Percentiles rank a stretch among this genome's conserved stretches.
These are phyloP conservation scores for Juglanconis juglandina DNA, from an alignment of 2,329 filamentous ascomycete species.

Conservation along the genomic window DNA sequence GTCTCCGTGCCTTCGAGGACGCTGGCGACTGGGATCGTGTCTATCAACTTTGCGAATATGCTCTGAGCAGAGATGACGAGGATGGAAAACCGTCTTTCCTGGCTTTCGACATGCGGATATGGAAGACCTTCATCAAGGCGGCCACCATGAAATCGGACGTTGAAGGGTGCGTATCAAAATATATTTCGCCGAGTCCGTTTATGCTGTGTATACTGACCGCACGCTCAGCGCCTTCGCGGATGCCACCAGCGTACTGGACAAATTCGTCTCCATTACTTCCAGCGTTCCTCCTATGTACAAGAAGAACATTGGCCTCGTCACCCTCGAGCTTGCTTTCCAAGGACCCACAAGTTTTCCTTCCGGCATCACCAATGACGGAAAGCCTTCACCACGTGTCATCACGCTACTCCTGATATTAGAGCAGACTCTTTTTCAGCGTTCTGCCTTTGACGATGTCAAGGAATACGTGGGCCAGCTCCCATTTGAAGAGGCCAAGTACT, in stretches of 20 bases:
- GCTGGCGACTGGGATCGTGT: conserved; percentile 40
- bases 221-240: conserved; percentile 24
- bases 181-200: background rate
- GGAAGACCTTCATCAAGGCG: conserved; percentile 31
- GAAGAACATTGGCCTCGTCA: conserved; percentile 32
- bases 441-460: conserved; percentile 45
- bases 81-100: conserved; percentile 37
- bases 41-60: conserved; percentile 42
- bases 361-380: conserved; percentile 2
- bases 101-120: conserved; percentile 40
- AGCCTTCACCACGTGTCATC: conserved; percentile 26
- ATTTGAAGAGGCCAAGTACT: conserved; percentile 35
- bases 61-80: conserved; percentile 37
- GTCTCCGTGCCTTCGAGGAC: conserved; percentile 34
- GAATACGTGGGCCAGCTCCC: conserved; percentile 40
- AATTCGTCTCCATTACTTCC: conserved; percentile 25
- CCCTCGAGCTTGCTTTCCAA: conserved; percentile 30
- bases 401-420: conserved; percentile 32
- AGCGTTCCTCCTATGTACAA: conserved; percentile 30
- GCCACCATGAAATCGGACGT: conserved; percentile 26
- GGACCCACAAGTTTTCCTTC: conserved; percentile 22
- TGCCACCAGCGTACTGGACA: conserved; percentile 26
- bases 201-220: background rate
- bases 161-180: conserved; percentile 22
- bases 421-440: conserved; percentile 29